Evolutionary conservation across 1,284 basidiomycete genomes (phyloP).

Genomic region (Athelia sp.): DNA sequence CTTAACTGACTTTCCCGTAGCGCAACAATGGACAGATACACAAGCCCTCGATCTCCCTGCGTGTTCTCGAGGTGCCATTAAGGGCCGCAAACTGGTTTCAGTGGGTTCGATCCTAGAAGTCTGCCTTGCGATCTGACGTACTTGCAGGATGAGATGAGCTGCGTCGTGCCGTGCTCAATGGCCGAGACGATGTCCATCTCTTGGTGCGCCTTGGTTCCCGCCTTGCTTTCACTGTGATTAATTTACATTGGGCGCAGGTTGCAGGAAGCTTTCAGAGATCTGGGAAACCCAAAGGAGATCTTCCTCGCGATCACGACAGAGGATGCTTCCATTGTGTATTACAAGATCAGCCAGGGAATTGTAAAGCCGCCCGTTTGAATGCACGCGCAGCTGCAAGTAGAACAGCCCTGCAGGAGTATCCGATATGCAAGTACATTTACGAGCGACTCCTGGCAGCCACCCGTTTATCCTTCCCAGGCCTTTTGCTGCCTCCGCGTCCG

Average conservation of each 20-base stretch:
- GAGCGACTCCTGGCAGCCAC: constrained; percentile 39
- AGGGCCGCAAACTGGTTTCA: constrained; percentile 49
- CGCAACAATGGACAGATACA: constrained; percentile 66
- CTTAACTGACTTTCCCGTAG: constrained; percentile 37
- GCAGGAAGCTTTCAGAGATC: constrained; percentile 45
- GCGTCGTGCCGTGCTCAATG: constrained; percentile 65
- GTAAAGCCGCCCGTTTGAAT: constrained; percentile 60
- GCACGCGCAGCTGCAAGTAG: too few species aligned
- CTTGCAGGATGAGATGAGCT: constrained; percentile 30
- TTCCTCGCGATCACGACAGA: constrained; percentile 69
- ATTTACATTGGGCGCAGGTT: constrained; percentile 42
- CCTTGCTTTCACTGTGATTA: too few species aligned
- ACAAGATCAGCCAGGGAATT: constrained; percentile 71
- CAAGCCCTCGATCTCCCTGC: constrained; percentile 53
- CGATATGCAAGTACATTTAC: constrained; percentile 6
- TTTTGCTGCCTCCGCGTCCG: constrained; percentile 28
- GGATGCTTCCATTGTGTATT: constrained; percentile 79
- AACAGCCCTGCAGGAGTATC: too few species aligned
- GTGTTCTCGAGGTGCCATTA: constrained; percentile 54
- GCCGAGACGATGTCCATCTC: constrained; percentile 54
- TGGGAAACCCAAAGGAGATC: constrained; percentile 45
- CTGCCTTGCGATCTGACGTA: too few species aligned
- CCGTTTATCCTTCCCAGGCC: constrained; percentile 62
- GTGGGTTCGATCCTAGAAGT: constrained; percentile 37
- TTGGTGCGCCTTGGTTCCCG: constrained; percentile 26